phyloP scores from a whole-genome alignment of 305 asterid genomes.

The Stenogyne calaminthoides region DNA sequence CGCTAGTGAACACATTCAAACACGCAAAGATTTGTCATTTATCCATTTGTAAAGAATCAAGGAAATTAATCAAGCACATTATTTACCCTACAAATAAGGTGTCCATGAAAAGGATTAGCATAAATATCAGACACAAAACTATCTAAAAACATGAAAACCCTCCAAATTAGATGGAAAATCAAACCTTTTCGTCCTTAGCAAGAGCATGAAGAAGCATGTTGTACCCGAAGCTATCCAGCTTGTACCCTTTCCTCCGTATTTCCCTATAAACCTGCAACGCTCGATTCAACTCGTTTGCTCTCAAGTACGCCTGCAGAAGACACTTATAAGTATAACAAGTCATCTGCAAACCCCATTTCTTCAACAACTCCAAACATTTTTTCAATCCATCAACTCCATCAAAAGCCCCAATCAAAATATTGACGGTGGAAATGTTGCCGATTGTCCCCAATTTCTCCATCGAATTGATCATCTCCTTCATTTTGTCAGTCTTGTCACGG shows the following conservation, averaged over 20 bases:
- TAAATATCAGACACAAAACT: background rate
- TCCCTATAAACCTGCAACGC: conserved; percentile 57
- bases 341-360: conserved; percentile 74
- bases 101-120: background rate
- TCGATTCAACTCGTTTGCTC: conserved; percentile 50
- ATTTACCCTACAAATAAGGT: background rate
- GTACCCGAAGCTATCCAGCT: conserved; percentile 68
- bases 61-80: background rate
- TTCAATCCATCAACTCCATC: conserved; percentile 57
- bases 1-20: background rate
- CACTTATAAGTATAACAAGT: conserved; percentile 82
- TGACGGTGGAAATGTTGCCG: conserved; percentile 90
- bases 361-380: conserved; percentile 65
- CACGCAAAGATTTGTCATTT: background rate
- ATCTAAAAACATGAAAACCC: conserved; percentile 1
- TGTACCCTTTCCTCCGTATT: conserved; percentile 63
- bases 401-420: conserved; percentile 69
- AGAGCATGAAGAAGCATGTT: conserved; percentile 89
- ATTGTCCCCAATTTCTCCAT: conserved; percentile 57
- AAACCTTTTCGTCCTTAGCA: conserved; percentile 75
- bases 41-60: background rate
- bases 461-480: conserved; percentile 45
- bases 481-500: conserved; percentile 48
- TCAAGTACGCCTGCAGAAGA: conserved; percentile 81
- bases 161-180: conserved; percentile 6